These are phyloP conservation scores for Lichtheimia ornata DNA, from an alignment of 371 early-diverging fungal genomes.

Conservation along the genomic window DNA sequence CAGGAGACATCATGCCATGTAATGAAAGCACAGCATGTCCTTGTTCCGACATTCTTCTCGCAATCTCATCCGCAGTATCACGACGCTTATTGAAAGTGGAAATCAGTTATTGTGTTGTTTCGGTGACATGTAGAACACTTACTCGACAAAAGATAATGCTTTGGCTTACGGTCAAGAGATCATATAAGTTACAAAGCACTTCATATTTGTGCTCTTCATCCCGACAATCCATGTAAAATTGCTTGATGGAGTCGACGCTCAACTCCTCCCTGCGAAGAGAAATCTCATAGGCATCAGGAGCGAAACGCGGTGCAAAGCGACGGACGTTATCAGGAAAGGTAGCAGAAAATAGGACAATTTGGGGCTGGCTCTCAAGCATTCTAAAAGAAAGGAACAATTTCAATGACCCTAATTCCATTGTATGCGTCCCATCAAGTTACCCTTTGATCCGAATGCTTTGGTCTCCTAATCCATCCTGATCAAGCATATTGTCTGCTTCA, in stretches of 20 bases:
- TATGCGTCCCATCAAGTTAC: constrained; percentile 49
- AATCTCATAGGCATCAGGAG: constrained; percentile 86
- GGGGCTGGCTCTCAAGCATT: constrained; percentile 66
- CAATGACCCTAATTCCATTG: background rate
- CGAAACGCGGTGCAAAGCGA: constrained; percentile 76
- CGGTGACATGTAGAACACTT: constrained; percentile 7
- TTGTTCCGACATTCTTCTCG: constrained; percentile 72
- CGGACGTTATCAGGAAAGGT: constrained; percentile 90
- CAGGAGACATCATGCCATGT: constrained; percentile 86
- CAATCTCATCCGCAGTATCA: constrained; percentile 84
- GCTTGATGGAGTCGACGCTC: constrained; percentile 94
- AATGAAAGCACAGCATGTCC: constrained; percentile 86
- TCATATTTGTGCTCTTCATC: constrained; percentile 80
- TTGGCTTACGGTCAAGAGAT: constrained; percentile 92
- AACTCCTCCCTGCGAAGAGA: constrained; percentile 86
- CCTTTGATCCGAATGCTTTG: constrained; percentile 82
- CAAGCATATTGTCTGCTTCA: constrained; percentile 96
- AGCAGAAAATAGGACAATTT: constrained; percentile 96
- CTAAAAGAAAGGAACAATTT: constrained; percentile 23
- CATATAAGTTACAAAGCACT: constrained; percentile 87
- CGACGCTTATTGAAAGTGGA: constrained; percentile 46
- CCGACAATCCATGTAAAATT: constrained; percentile 95
- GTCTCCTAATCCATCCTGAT: constrained; percentile 85
- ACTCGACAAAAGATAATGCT: constrained; percentile 96
- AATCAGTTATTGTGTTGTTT: background rate